phyloP scores from a whole-genome alignment of 345 rosid genomes.

The Pugionium dolabratum region DNA sequence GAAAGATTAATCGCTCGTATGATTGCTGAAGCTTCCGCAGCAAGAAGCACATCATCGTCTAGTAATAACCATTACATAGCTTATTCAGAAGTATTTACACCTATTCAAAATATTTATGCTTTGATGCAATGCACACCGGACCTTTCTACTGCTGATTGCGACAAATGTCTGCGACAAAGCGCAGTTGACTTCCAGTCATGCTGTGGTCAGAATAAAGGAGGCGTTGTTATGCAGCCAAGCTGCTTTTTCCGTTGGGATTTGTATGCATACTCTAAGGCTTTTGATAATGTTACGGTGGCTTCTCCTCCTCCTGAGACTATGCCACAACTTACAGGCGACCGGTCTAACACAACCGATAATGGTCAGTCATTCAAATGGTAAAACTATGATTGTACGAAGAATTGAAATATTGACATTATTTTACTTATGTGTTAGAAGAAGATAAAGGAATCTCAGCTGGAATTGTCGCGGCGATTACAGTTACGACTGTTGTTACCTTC shows the following conservation, averaged over 20 bases:
- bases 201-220: constrained; percentile 16
- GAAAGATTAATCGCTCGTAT: background rate
- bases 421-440: constrained; percentile 5
- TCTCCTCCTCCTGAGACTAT: constrained; percentile 17
- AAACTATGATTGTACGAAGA: background rate
- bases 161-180: background rate
- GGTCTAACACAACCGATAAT: background rate
- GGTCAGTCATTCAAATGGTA: constrained; percentile 11
- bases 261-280: constrained; percentile 25
- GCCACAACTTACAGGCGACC: constrained; percentile 16
- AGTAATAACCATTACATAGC: constrained; percentile 11
- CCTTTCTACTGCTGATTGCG: constrained; percentile 21
- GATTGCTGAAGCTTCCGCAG: constrained; percentile 20
- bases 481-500: background rate
- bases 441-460: constrained; percentile 31
- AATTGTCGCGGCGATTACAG: constrained; percentile 1
- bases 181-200: background rate
- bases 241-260: constrained; percentile 38
- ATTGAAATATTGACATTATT: background rate
- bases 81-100: background rate
- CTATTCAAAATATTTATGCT: background rate
- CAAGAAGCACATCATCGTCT: constrained; percentile 19
- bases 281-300: background rate
- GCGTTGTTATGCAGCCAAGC: constrained; percentile 6
- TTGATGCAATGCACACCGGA: constrained; percentile 30